These are phyloP conservation scores for Ceratocystis eucalypticola DNA, from an alignment of 2,329 filamentous ascomycete genomes.

Conservation along the genomic window DNA sequence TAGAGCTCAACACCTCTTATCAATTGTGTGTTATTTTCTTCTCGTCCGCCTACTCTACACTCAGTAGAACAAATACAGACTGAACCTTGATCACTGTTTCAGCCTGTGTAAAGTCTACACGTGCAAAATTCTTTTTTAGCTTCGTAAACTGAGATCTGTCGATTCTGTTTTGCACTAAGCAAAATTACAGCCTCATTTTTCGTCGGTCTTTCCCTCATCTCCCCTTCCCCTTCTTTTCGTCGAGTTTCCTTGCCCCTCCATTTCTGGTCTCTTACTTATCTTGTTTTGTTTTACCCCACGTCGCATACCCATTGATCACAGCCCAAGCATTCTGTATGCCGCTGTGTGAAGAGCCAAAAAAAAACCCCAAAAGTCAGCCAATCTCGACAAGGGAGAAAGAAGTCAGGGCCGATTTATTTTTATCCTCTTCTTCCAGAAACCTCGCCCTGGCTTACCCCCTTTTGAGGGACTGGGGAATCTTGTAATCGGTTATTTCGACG, in stretches of 20 bases:
- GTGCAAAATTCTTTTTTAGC: not conserved
- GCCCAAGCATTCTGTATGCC: constrained; percentile 1
- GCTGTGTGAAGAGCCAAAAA: constrained; percentile 4
- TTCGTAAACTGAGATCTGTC: not conserved
- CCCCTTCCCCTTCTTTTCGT: not conserved
- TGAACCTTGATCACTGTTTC: not conserved
- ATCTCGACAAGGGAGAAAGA: constrained; percentile 2
- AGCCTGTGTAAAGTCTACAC: constrained; percentile 3
- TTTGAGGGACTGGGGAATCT: constrained; percentile 11
- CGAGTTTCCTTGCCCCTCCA: constrained; percentile 7
- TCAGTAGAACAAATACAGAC: not conserved
- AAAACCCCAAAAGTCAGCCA: not conserved
- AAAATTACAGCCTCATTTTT: not conserved
- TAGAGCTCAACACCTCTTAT: not conserved
- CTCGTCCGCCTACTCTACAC: not conserved
- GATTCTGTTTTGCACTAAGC: not conserved
- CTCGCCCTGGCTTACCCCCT: constrained; percentile 13
- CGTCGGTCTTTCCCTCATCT: not conserved
- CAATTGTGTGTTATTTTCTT: not conserved
- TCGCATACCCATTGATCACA: constrained; percentile 11
- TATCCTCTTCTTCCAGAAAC: constrained; percentile 6
- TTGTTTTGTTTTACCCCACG: constrained; percentile 14
- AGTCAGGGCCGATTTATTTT: constrained; percentile 7
- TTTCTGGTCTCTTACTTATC: not conserved
- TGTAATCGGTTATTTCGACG: constrained; percentile 1